Evolutionary conservation across 202 grass and related monocot species (phyloP).

Genomic region (Tripidium arundinaceum): DNA sequence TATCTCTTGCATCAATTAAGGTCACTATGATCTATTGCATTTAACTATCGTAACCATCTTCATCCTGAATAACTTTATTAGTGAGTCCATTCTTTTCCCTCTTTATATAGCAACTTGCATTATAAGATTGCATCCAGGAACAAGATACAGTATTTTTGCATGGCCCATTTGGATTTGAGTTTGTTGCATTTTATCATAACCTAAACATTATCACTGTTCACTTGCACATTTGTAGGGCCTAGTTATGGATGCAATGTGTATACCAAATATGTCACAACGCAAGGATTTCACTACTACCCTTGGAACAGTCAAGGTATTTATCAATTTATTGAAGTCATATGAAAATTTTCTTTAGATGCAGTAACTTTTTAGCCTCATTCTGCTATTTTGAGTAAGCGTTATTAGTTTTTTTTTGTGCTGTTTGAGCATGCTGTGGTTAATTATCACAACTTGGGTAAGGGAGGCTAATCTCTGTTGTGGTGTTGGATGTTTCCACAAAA

Average conservation of each 20-base stretch:
- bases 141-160: neutral
- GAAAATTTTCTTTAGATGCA: neutral
- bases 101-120: neutral
- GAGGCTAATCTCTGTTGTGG: neutral
- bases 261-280: neutral
- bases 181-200: neutral
- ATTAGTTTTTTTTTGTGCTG: neutral
- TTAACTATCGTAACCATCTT: neutral
- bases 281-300: neutral
- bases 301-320: slow-evolving; percentile 30
- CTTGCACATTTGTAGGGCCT: slow-evolving; percentile 20
- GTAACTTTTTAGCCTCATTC: neutral
- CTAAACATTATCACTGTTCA: neutral
- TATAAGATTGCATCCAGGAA: neutral
- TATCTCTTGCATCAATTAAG: neutral
- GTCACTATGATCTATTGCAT: neutral
- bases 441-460: neutral
- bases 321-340: neutral
- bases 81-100: neutral
- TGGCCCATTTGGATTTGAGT: neutral
- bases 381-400: neutral
- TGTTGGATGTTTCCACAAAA: neutral
- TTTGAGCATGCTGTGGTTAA: neutral
- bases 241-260: neutral
- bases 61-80: neutral